Conservation (phyloP, 345 rosid species). For the Aquilaria yunnanensis region DNA sequence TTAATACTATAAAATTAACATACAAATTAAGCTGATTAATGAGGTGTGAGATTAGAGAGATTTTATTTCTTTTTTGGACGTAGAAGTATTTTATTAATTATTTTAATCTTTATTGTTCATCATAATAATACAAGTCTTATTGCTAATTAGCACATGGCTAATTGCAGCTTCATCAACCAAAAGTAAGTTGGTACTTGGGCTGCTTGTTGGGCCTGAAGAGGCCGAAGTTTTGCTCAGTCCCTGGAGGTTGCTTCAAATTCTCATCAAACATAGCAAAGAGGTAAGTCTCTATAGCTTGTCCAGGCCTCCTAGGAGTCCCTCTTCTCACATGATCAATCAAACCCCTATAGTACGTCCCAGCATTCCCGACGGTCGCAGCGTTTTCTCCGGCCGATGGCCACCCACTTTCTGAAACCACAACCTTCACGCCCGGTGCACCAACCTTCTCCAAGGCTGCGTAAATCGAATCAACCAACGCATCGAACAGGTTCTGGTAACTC, state of each 20-base stretch:
- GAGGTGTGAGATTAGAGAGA: no score
- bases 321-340: conserved; percentile 17
- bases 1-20: no score
- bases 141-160: not conserved
- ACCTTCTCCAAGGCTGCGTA: conserved; percentile 21
- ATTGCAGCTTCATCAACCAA: conserved; percentile 3
- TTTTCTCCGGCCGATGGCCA: conserved; percentile 21
- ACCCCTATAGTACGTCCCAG: conserved; percentile 18
- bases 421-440: conserved; percentile 11
- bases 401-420: conserved; percentile 22
- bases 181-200: conserved; percentile 8
- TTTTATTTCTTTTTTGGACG: no score
- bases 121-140: no score
- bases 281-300: conserved; percentile 17
- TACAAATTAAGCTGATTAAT: no score
- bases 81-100: no score
- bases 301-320: conserved; percentile 27
- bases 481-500: conserved; percentile 15
- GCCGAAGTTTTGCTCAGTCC: conserved; percentile 16
- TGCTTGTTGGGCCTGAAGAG: conserved; percentile 10
- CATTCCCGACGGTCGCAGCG: conserved; percentile 12
- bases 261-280: conserved; percentile 25
- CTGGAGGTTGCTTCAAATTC: conserved; percentile 6
- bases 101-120: no score
- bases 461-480: conserved; percentile 9